Conservation (phyloP, 495 filamentous ascomycete genomes). For the Glarea lozoyensis region DNA sequence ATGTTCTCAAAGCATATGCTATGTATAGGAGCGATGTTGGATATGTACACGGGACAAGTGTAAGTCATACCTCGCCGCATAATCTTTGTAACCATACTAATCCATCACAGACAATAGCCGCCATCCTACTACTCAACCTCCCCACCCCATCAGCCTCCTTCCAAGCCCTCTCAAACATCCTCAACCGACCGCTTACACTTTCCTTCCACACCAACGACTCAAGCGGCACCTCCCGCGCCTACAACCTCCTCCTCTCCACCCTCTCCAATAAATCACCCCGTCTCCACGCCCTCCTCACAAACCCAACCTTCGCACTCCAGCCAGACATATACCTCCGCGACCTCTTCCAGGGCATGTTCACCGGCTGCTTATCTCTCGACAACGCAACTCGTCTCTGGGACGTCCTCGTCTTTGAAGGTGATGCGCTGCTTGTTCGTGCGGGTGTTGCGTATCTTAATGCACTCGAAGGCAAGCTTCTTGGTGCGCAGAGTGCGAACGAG, state of each 20-base stretch:
- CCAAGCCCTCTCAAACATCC: constrained; percentile 71
- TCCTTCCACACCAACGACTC: constrained; percentile 78
- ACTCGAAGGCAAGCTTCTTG: constrained; percentile 55
- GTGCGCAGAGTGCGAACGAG: constrained; percentile 26
- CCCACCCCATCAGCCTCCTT: constrained; percentile 65
- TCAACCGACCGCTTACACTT: constrained; percentile 82
- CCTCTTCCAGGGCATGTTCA: constrained; percentile 45
- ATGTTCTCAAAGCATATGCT: constrained; percentile 80
- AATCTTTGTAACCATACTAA: constrained; percentile 9
- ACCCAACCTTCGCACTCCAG: constrained; percentile 29
- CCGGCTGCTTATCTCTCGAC: constrained; percentile 53
- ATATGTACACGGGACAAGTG: constrained; percentile 79
- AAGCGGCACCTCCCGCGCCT: constrained; percentile 60
- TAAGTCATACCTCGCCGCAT: constrained; percentile 29
- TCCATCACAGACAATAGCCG: constrained; percentile 75
- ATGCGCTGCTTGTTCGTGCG: constrained; percentile 68
- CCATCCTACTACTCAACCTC: constrained; percentile 78
- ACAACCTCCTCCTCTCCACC: constrained; percentile 60
- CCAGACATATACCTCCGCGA: constrained; percentile 41
- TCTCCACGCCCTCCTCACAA: constrained; percentile 57
- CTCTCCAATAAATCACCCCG: constrained; percentile 63
- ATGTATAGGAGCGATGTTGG: constrained; percentile 95
- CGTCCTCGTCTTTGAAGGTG: constrained; percentile 89
- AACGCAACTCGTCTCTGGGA: constrained; percentile 79
- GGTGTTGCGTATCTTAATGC: constrained; percentile 49